Conservation (phyloP, 2,329 filamentous ascomycete genomes). For the Cladobotryum protrusum region DNA sequence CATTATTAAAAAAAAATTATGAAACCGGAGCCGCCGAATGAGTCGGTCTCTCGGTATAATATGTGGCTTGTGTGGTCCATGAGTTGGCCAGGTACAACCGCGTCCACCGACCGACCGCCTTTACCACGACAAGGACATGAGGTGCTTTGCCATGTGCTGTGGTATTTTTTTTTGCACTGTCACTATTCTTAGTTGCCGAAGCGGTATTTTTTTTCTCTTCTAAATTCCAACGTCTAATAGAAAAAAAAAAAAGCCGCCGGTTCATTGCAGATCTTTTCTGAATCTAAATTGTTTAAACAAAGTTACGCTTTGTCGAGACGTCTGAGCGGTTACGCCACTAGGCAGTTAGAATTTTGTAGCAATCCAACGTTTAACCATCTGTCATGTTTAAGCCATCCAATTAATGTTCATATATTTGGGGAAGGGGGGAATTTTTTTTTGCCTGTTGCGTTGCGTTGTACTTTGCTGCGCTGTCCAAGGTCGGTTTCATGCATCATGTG, state of each 20-base stretch:
- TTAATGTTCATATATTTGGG: too few species aligned
- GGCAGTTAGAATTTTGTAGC: too few species aligned
- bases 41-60: neutral
- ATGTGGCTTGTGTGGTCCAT: conserved; percentile 2
- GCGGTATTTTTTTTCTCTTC: neutral
- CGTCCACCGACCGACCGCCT: conserved; percentile 1
- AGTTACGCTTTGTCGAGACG: too few species aligned
- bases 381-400: too few species aligned
- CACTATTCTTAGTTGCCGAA: conserved; percentile 1
- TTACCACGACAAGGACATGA: neutral
- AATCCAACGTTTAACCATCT: too few species aligned
- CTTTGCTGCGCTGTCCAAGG: too few species aligned
- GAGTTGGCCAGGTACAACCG: conserved; percentile 2
- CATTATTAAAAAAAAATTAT: too few species aligned
- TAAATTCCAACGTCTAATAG: neutral
- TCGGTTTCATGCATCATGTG: too few species aligned
- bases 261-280: neutral
- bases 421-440: too few species aligned
- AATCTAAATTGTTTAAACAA: neutral
- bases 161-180: neutral
- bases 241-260: neutral
- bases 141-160: neutral
- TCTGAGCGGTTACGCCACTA: too few species aligned
- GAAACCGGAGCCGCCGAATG: conserved; percentile 5
- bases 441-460: too few species aligned